phyloP scores from a whole-genome alignment of 2,329 filamentous ascomycete genomes.

The Apiospora hydei region DNA sequence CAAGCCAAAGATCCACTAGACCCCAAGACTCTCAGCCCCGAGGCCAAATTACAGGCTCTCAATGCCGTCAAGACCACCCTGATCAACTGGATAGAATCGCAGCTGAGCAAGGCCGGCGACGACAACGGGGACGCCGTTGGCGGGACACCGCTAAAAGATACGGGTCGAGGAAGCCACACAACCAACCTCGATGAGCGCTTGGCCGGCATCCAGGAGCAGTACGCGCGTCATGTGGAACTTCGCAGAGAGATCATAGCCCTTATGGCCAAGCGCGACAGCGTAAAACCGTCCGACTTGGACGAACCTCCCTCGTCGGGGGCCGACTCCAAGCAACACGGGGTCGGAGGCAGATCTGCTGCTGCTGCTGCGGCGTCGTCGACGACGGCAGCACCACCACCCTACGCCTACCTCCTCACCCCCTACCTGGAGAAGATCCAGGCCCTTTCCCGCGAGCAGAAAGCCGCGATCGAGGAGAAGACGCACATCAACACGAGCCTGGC shows the following conservation, averaged over 20 bases:
- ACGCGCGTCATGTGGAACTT: slow-evolving; percentile 58
- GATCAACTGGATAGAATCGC: slow-evolving; percentile 71
- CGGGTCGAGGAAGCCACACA: slow-evolving; percentile 28
- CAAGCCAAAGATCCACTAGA: slow-evolving; percentile 48
- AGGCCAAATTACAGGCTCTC: slow-evolving; percentile 59
- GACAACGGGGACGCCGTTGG: slow-evolving; percentile 37
- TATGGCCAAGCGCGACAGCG: slow-evolving; percentile 35
- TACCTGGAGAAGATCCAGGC: slow-evolving; percentile 62
- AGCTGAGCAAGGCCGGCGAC: slow-evolving; percentile 61
- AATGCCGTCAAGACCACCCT: slow-evolving; percentile 64
- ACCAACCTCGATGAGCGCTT: slow-evolving; percentile 49
- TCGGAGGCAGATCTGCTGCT: slow-evolving; percentile 23
- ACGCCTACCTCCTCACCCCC: slow-evolving; percentile 58
- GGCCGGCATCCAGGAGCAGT: slow-evolving; percentile 60
- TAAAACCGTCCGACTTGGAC: slow-evolving; percentile 28
- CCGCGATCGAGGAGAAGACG: slow-evolving; percentile 63
- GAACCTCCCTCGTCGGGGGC: slow-evolving; percentile 22
- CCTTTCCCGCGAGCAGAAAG: slow-evolving; percentile 63
- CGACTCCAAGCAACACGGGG: slow-evolving; percentile 27
- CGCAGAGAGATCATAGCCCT: slow-evolving; percentile 57
- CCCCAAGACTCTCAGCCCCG: slow-evolving; percentile 44
- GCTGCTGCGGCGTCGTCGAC: slow-evolving; percentile 23
- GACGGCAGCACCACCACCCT: slow-evolving; percentile 32
- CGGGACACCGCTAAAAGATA: slow-evolving; percentile 32
- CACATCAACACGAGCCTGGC: slow-evolving; percentile 59